Percentiles rank a stretch among this genome's conserved stretches.
These are phyloP conservation scores for Heterobasidion occidentale DNA, from an alignment of 1,284 basidiomycete genomes.

Conservation along the genomic window DNA sequence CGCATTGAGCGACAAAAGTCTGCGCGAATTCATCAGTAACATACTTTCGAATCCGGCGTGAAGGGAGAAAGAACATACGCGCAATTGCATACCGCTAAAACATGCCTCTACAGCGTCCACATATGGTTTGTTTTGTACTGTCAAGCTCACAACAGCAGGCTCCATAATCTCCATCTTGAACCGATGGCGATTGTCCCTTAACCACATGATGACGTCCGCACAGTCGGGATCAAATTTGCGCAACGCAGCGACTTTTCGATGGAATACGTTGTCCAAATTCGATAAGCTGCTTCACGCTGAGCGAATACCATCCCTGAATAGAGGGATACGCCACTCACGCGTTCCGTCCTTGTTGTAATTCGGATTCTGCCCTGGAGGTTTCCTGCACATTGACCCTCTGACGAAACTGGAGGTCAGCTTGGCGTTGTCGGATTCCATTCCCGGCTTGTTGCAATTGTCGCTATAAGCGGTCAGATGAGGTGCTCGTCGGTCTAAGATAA, in stretches of 20 bases:
- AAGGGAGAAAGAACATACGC: slow-evolving; percentile 33
- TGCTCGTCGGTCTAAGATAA: neutral
- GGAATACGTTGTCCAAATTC: slow-evolving; percentile 51
- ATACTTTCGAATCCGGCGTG: neutral
- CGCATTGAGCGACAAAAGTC: slow-evolving; percentile 84
- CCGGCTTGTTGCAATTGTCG: slow-evolving; percentile 22
- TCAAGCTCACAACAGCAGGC: slow-evolving; percentile 72
- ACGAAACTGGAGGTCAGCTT: slow-evolving; percentile 32
- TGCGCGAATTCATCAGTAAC: slow-evolving; percentile 21
- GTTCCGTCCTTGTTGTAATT: slow-evolving; percentile 22
- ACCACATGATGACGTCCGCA: slow-evolving; percentile 69
- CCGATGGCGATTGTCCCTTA: slow-evolving; percentile 56
- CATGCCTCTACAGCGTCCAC: slow-evolving; percentile 74
- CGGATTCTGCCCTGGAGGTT: slow-evolving; percentile 24
- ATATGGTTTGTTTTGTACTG: slow-evolving; percentile 57
- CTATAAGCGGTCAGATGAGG: slow-evolving; percentile 15
- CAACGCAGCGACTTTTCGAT: slow-evolving; percentile 50
- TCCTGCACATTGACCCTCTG: slow-evolving; percentile 29
- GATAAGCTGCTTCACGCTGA: slow-evolving; percentile 34
- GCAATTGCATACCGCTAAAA: slow-evolving; percentile 52
- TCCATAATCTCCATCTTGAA: slow-evolving; percentile 84
- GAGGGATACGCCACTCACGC: slow-evolving; percentile 11
- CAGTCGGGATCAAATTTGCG: slow-evolving; percentile 46
- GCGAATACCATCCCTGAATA: neutral
- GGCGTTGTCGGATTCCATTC: slow-evolving; percentile 14